Evolutionary conservation across 176 grass and related monocot genomes (phyloP), one percentile per base, ranked within the genome.

Genomic region (Aegilops tauschii): DNA sequence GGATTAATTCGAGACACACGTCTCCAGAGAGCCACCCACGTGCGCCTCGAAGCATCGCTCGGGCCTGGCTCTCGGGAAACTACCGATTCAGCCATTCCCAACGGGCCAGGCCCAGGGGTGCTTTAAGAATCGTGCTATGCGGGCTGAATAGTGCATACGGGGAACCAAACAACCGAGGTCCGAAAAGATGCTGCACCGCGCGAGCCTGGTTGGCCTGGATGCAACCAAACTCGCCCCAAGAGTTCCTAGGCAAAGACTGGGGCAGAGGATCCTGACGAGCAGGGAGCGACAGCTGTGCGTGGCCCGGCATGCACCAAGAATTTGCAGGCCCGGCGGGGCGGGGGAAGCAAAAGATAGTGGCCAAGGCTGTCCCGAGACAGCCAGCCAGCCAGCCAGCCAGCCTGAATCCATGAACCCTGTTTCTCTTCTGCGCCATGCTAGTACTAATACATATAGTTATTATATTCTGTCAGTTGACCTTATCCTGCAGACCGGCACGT

Each of bases 251-350:
- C 20, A 31, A 68, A 31, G 6, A 49, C 36, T 5, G 59, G 77
- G 86, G 31, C 52, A 91, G 31, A 88, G 77, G 77, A 91, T 91
- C 86, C 77, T 82, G n/a, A 72, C 28, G 81, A 71, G 9, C 77
- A 44, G 78, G 70, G 63, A 59, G 82, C 85, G 88, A 78, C 83
- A 86, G 86, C 86, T 91, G 50, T 54, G 50, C 14, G 77, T 85
- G 82, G 64, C 36, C 61, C 62, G 71, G 77, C 69, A 72, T 77
- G 32, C 77, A 77, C 81, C 85, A 71, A 32, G 70, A 77, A 77
- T 54, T 44, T 65, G 35, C 76, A 81, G 82, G 35, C 49, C 23
- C 23, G 39, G 9, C 16, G n/a, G 59, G 50, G 50, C 50, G 50
- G 42, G 35, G 35, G 64, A 81, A 13, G 79, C 79, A 69, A 28